phyloP scores from a whole-genome alignment of 179 eudicot genomes.

The Amaranthus tricolor region DNA sequence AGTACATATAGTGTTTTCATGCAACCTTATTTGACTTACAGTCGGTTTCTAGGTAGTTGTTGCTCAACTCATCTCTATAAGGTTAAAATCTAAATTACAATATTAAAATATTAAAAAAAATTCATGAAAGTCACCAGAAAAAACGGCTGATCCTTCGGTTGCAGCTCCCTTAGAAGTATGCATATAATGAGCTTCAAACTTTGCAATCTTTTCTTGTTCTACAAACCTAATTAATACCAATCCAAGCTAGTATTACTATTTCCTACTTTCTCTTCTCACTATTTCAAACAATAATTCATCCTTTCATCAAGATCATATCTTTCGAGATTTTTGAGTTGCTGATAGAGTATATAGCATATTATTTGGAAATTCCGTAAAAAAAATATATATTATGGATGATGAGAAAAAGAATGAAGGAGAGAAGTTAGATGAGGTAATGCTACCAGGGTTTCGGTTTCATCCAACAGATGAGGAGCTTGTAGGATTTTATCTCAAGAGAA shows the following conservation, averaged over 20 bases:
- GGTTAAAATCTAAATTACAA: neutral
- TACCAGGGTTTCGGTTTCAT: constrained; percentile 93
- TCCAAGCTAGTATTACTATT: neutral
- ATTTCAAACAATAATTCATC: neutral
- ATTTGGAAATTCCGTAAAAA: neutral
- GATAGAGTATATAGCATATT: neutral
- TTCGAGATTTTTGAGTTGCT: neutral
- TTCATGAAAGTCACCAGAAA: constrained; percentile 73
- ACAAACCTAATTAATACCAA: neutral
- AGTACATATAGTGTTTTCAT: neutral
- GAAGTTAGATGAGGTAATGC: constrained; percentile 58
- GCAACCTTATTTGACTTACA: constrained; percentile 31
- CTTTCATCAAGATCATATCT: neutral
- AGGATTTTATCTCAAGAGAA: constrained; percentile 86
- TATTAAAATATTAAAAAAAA: constrained; percentile 8
- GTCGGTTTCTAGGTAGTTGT: constrained; percentile 64
- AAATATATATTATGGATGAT: constrained; percentile 35
- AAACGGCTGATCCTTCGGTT: constrained; percentile 88
- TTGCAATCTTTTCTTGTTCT: constrained; percentile 17
- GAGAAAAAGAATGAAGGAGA: constrained; percentile 45
- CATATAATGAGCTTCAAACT: constrained; percentile 37
- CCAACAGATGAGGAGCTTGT: constrained; percentile 94
- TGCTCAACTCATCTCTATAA: constrained; percentile 12
- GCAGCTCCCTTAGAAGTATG: constrained; percentile 44
- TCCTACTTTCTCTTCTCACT: neutral